Conservation (phyloP, 805 yeast genomes). For the Pichia rugopelliculosa region DNA sequence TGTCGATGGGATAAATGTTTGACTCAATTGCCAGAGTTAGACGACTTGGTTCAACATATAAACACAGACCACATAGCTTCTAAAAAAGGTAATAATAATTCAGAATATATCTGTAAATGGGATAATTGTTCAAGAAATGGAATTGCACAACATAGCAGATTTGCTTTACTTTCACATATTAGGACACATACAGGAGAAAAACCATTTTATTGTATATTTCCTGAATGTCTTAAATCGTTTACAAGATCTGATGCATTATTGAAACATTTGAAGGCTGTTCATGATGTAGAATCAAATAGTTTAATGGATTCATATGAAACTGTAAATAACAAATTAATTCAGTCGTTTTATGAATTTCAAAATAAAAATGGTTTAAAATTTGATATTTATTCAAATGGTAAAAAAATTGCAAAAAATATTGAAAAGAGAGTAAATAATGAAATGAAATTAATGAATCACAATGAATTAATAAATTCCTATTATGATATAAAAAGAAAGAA, state of each 20-base stretch:
- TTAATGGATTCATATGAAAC: constrained; percentile 17
- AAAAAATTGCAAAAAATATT: constrained; percentile 4
- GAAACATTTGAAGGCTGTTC: constrained; percentile 56
- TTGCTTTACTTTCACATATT: constrained; percentile 55
- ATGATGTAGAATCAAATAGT: constrained; percentile 36
- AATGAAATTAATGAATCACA: constrained; percentile 4
- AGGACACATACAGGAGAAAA: constrained; percentile 61
- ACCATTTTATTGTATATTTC: constrained; percentile 58
- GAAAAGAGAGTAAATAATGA: constrained; percentile 5
- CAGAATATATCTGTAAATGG: constrained; percentile 54
- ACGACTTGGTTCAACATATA: constrained; percentile 35
- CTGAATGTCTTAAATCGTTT: constrained; percentile 57
- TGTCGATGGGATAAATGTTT: constrained; percentile 37
- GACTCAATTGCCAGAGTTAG: constrained; percentile 25
- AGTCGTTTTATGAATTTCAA: constrained; percentile 5
- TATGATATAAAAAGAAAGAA: constrained; percentile 3
- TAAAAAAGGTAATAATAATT: constrained; percentile 7
- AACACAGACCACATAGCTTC: constrained; percentile 31
- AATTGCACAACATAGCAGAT: constrained; percentile 43
- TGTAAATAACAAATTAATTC: constrained; percentile 6
- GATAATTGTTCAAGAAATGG: constrained; percentile 47
- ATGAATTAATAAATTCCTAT: constrained; percentile 11
- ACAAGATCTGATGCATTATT: constrained; percentile 55
- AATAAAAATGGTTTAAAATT: constrained; percentile 4
- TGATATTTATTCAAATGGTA: constrained; percentile 2